phyloP scores from a whole-genome alignment of 768 basidiomycete species.

The Leccinum uliginosum region DNA sequence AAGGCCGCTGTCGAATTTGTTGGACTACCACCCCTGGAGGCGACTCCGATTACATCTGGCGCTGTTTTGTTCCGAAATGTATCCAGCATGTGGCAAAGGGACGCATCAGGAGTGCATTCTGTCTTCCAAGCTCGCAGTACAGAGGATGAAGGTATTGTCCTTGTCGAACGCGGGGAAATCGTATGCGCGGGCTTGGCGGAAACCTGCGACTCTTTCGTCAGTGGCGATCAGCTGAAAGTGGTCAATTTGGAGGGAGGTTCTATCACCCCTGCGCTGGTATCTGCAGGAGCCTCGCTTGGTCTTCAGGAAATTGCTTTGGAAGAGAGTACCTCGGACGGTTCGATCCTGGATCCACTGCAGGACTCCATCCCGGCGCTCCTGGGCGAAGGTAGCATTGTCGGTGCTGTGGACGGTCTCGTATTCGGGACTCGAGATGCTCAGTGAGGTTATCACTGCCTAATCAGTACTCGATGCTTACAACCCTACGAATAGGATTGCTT shows the following conservation, averaged over 20 bases:
- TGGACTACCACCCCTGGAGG: conserved; percentile 65
- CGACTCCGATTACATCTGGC: conserved; percentile 29
- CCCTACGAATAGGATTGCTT: conserved; percentile 51
- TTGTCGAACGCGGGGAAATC: conserved; percentile 53
- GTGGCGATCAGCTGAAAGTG: conserved; percentile 5
- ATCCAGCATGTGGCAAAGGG: conserved; percentile 31
- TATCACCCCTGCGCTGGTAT: conserved; percentile 56
- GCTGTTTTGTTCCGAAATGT: conserved; percentile 54
- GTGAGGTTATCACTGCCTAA: conserved; percentile 28
- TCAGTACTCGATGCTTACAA: conserved; percentile 1
- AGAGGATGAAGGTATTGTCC: conserved; percentile 31
- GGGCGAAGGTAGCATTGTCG: conserved; percentile 40
- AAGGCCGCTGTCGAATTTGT: conserved; percentile 52
- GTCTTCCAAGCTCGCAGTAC: conserved; percentile 11
- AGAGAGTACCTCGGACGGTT: conserved; percentile 62
- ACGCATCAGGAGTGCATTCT: conserved; percentile 18
- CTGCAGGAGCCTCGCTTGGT: conserved; percentile 62
- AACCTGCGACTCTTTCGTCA: conserved; percentile 11
- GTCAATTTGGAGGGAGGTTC: conserved; percentile 61
- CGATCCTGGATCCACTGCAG: conserved; percentile 46
- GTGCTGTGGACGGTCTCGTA: conserved; percentile 61
- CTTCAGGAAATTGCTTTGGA: conserved; percentile 66
- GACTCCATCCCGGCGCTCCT: conserved; percentile 30
- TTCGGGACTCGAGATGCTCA: conserved; percentile 49
- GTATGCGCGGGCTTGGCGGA: conserved; percentile 37